These are phyloP conservation scores for Tulasnella sp. DNA, from an alignment of 768 basidiomycete species.

Conservation along the genomic window DNA sequence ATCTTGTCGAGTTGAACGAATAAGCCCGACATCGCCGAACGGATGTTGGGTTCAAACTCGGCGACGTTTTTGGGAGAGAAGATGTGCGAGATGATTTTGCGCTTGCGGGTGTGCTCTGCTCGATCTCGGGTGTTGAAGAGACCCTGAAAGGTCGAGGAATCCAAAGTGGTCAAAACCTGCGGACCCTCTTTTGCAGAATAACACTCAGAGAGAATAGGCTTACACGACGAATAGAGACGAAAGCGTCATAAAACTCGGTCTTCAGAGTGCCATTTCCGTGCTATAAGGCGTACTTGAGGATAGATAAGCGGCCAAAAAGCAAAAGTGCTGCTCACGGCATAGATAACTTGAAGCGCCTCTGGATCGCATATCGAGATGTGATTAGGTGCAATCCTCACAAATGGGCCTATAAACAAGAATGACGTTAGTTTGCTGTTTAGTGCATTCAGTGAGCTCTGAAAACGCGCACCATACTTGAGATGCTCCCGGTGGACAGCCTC, in stretches of 20 bases:
- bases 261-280: conserved; percentile 80
- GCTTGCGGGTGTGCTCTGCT: conserved; percentile 71
- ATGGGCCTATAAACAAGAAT: conserved; percentile 35
- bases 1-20: conserved; percentile 69
- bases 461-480: conserved; percentile 53
- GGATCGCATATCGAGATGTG: conserved; percentile 72
- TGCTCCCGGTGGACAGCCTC: conserved; percentile 66
- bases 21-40: conserved; percentile 46
- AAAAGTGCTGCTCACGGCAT: conserved; percentile 33
- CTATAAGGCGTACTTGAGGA: background rate
- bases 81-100: conserved; percentile 82
- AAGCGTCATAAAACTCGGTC: conserved; percentile 64
- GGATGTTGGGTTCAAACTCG: conserved; percentile 76
- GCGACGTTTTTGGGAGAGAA: conserved; percentile 77
- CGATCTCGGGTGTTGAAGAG: conserved; percentile 74
- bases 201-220: conserved; percentile 22
- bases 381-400: conserved; percentile 65
- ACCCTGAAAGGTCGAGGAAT: conserved; percentile 28
- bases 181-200: background rate
- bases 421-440: background rate
- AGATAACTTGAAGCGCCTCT: conserved; percentile 60
- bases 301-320: background rate
- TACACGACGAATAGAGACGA: conserved; percentile 55
- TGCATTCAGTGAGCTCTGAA: background rate
- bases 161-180: conserved; percentile 11